These are phyloP conservation scores for Aschersonia sp. DNA, from an alignment of 2,329 filamentous ascomycete species.

Conservation along the genomic window DNA sequence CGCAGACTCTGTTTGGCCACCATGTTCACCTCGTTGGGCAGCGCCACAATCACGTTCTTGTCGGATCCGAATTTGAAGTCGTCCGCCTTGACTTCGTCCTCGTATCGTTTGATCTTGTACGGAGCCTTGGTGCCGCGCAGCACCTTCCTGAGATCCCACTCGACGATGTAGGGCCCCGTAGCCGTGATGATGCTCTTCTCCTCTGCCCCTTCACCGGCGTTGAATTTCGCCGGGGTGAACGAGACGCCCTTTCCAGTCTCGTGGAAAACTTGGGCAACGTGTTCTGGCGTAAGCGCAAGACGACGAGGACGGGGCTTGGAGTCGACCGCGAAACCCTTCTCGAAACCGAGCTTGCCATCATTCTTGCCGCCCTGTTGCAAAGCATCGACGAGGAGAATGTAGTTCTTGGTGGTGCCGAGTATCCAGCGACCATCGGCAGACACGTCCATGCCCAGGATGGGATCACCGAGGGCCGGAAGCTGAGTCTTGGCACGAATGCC, in stretches of 20 bases:
- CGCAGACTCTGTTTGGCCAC: constrained; percentile 75
- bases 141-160: constrained; percentile 90
- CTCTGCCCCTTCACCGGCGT: constrained; percentile 63
- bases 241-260: constrained; percentile 77
- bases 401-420: constrained; percentile 84
- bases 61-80: constrained; percentile 97
- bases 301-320: constrained; percentile 86
- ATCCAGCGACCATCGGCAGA: constrained; percentile 95
- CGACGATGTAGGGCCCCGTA: constrained; percentile 90
- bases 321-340: constrained; percentile 84
- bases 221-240: constrained; percentile 90
- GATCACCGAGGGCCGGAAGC: constrained; percentile 86
- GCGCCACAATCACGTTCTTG: constrained; percentile 93
- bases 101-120: constrained; percentile 93
- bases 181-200: constrained; percentile 96
- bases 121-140: constrained; percentile 68
- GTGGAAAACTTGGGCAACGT: constrained; percentile 94
- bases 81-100: constrained; percentile 91
- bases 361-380: constrained; percentile 90
- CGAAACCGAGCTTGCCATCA: constrained; percentile 94
- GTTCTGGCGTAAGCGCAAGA: constrained; percentile 74
- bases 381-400: constrained; percentile 84
- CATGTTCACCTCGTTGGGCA: constrained; percentile 98
- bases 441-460: constrained; percentile 88
- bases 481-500: constrained; percentile 97